A percentile compares a stretch with the other conserved stretches of the same genome.
phyloP scores from a whole-genome alignment of 176 grass and related monocot species.

The Oryza brachyantha region DNA sequence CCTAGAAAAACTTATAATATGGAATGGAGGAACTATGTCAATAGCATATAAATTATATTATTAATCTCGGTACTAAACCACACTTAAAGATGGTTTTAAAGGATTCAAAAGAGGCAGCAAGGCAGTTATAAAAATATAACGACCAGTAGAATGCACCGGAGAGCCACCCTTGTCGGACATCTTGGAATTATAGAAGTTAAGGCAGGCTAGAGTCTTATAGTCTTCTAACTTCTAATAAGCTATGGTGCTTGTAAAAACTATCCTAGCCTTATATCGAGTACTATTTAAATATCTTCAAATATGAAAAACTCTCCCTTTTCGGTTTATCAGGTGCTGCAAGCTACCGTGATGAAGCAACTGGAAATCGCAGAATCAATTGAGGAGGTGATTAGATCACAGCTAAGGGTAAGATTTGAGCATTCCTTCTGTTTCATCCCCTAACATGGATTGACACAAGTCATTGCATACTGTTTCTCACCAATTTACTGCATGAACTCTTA shows the following conservation, averaged over 20 bases:
- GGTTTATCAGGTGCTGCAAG: slow-evolving; percentile 67
- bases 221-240: neutral
- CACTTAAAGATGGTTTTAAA: neutral
- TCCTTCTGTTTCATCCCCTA: neutral
- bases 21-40: too few species aligned
- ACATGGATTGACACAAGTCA: neutral
- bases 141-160: too few species aligned
- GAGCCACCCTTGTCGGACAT: neutral
- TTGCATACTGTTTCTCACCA: neutral
- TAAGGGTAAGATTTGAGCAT: slow-evolving; percentile 43
- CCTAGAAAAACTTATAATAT: too few species aligned
- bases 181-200: neutral
- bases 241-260: neutral
- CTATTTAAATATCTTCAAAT: neutral
- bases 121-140: too few species aligned
- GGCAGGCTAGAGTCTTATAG: neutral
- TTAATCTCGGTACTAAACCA: neutral
- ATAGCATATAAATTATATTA: slow-evolving; percentile 1
- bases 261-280: neutral
- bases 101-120: neutral
- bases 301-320: neutral
- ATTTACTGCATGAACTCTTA: neutral
- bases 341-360: slow-evolving; percentile 70
- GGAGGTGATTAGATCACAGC: slow-evolving; percentile 53
- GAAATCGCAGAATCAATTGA: slow-evolving; percentile 76